Conservation (phyloP, 176 grass and related monocot species). For the Panicum miliaceum region DNA sequence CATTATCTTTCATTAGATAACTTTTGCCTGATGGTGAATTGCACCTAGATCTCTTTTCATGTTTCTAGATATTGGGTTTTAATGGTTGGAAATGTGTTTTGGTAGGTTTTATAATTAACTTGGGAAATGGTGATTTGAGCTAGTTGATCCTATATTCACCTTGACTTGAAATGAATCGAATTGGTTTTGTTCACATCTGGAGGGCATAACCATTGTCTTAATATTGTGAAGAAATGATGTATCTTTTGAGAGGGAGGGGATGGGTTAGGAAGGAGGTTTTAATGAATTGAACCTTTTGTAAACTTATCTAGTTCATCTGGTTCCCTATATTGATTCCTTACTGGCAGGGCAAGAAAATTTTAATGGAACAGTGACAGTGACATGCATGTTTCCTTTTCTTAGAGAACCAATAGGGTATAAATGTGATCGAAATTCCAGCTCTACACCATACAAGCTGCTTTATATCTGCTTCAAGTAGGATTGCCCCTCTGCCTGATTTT, state of each 20-base stretch:
- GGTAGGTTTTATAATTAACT: neutral
- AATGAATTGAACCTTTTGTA: neutral
- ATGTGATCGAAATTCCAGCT: neutral
- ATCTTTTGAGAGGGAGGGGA: neutral
- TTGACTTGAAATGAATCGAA: slow-evolving; percentile 13
- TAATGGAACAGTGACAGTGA: neutral
- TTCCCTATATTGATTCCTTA: slow-evolving; percentile 3
- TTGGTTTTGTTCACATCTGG: slow-evolving; percentile 5
- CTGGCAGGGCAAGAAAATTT: neutral
- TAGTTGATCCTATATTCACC: neutral
- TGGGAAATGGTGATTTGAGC: slow-evolving; percentile 15
- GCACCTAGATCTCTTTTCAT: neutral
- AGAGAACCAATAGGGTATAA: neutral
- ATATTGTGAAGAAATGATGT: neutral
- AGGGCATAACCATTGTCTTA: neutral
- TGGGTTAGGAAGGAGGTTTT: neutral
- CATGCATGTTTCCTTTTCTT: neutral
- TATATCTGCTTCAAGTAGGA: slow-evolving; percentile 7
- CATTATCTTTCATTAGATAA: neutral
- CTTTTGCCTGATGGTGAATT: slow-evolving; percentile 8
- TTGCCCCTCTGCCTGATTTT: neutral
- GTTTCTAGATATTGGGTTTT: neutral
- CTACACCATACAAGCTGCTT: neutral
- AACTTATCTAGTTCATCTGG: slow-evolving; percentile 8
- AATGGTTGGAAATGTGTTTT: neutral